Conservation (phyloP, 2,329 filamentous ascomycete species). For the Fusarium sp. region DNA sequence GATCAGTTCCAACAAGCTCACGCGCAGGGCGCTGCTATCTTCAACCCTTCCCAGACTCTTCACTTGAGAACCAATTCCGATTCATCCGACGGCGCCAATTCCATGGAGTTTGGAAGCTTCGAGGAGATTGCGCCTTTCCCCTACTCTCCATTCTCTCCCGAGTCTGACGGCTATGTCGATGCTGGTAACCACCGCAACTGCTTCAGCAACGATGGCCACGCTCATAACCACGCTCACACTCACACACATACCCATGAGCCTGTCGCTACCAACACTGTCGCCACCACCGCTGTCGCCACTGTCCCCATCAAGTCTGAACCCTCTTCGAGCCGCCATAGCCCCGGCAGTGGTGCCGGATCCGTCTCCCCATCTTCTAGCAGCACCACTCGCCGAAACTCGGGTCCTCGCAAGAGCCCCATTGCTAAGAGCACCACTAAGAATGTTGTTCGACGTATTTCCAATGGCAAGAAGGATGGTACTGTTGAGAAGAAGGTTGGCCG, state of each 20-base stretch:
- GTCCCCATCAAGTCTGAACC: constrained; percentile 70
- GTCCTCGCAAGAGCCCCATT: constrained; percentile 77
- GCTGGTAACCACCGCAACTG: constrained; percentile 67
- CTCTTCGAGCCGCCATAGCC: constrained; percentile 64
- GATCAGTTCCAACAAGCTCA: constrained; percentile 67
- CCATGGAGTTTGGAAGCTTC: constrained; percentile 77
- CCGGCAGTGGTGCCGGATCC: constrained; percentile 67
- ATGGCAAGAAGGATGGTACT: constrained; percentile 79
- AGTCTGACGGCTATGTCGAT: constrained; percentile 78
- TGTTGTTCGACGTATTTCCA: constrained; percentile 79
- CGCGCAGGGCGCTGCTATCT: constrained; percentile 71
- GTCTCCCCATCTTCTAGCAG: constrained; percentile 69
- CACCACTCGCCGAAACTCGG: constrained; percentile 70
- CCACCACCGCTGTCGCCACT: constrained; percentile 71
- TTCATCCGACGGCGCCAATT: constrained; percentile 75
- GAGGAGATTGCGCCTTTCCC: constrained; percentile 78
- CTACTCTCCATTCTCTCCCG: constrained; percentile 82
- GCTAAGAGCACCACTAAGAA: constrained; percentile 79
- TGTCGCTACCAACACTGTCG: constrained; percentile 73
- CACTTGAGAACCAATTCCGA: constrained; percentile 89
- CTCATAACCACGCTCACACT: constrained; percentile 49
- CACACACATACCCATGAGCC: constrained; percentile 52
- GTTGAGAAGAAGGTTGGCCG: constrained; percentile 92
- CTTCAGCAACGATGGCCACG: constrained; percentile 63
- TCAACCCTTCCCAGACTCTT: constrained; percentile 90